phyloP scores from a whole-genome alignment of 257 asterid genomes.

The Plantago major region DNA sequence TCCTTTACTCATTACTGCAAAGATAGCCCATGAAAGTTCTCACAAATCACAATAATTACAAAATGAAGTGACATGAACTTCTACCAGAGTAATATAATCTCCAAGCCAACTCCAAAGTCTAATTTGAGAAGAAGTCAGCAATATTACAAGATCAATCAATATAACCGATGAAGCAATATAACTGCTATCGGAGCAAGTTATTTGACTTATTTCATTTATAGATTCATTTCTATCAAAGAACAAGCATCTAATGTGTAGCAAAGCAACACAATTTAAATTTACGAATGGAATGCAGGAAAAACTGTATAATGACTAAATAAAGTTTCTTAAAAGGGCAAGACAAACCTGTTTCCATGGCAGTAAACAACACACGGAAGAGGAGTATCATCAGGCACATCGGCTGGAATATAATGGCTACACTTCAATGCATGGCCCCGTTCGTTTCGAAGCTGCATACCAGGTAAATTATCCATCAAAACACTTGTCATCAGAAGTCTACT shows the following conservation, averaged over 20 bases:
- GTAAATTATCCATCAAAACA: constrained; percentile 13
- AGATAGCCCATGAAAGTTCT: not conserved
- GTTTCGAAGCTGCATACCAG: constrained; percentile 71
- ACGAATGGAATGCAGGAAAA: not conserved
- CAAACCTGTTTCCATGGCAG: constrained; percentile 98
- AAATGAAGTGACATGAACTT: not conserved
- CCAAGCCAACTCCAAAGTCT: too few species aligned
- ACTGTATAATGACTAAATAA: not conserved
- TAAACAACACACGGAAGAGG: constrained; percentile 96
- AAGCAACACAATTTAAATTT: not conserved
- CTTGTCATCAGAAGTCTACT: not conserved
- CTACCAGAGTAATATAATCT: not conserved
- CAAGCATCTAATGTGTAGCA: not conserved
- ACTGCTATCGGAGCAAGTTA: too few species aligned
- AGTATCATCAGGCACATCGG: constrained; percentile 66
- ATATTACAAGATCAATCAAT: too few species aligned
- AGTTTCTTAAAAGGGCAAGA: constrained; percentile 12
- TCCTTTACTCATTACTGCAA: not conserved
- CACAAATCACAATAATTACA: constrained; percentile 1
- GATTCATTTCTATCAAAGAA: not conserved
- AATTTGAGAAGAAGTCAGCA: too few species aligned
- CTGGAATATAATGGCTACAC: constrained; percentile 93
- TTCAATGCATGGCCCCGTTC: constrained; percentile 83
- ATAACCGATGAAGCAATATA: too few species aligned
- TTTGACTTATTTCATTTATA: not conserved